Evolutionary conservation across 805 yeast genomes (phyloP), one percentile per base, ranked within the genome.

Genomic region (Starmerella powellii): DNA sequence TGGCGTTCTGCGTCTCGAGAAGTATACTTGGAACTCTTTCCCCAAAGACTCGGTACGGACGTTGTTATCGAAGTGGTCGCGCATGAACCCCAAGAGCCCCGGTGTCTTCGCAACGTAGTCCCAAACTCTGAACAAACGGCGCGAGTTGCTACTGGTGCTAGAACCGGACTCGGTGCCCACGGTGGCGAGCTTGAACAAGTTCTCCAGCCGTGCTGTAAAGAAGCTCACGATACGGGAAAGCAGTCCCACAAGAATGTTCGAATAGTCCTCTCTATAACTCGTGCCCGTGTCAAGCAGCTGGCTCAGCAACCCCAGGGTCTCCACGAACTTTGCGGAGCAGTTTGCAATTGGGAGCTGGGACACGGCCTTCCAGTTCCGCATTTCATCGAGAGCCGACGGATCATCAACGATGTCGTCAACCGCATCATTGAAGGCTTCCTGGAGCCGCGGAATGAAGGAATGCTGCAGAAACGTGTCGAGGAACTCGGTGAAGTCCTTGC

Each of bases 381-480:
- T 66, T 16, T 62, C 47, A 30, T 64, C 57, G 42, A 64, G 59
- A 1, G 73, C 59, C 41, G 66, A 63, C 29, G 61, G 53, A 33
- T 62, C 55, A 40, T 65, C 63, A 52, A 71, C 62, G 20, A 67
- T 61, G 16, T 65, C 69, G 8, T 69, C 68, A 53, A 80, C 80
- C 12, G 74, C 67, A 28, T 60, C 54, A 26, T 68, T 63, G 17
- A 85, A 62, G 1, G 77, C 71, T 28, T 67, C 70, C 37, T 75
- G 75, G 13, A 86, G 64, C 33, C 74, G 73, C 1, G 85, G 76
- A 36, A 80, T 65, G 53, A 80, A 85, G 4, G 74, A 69, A 8
- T 63, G 61, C 34, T 65, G 67, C 84, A 87, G 76, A 51, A 80
- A 80, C 3, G 67, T 66, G 23, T 70, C 68, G 57, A 83, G 76